Base-by-base conservation (phyloP, 2,329 filamentous ascomycete species). In the Amauroascus niger region DNA sequence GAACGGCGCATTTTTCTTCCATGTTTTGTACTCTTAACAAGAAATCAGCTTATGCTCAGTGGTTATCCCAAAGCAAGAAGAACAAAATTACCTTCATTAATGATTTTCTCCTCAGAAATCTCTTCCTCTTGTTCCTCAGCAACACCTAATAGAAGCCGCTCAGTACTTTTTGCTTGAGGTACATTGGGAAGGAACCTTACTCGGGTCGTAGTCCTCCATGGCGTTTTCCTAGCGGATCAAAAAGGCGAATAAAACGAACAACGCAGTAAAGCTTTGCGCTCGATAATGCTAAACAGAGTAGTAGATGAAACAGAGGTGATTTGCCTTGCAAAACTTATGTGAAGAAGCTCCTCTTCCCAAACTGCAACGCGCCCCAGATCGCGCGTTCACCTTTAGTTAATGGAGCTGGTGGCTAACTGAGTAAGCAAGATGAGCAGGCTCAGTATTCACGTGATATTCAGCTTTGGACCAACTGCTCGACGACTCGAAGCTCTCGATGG, bases 1-100 rank as follows among this genome's bases (percentile, higher is more conserved):
- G 67, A 97, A 97, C 2, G 93, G 90, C 60, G 87, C 88, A 73
- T 98, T 98, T 78, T 98, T 98, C 79, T 98, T 98, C 93, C 93
- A 98, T 61, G 91, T 96, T 71, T 98, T 98, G 80, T 98, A 98
- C 70, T 98, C 93, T 89, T 63, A 30, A 39, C 33, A 20, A 44
- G 11, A n/a, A 22, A 41, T 41, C 16, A 52, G 20, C 49, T 37
- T 7, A 8, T 9, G 13, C 32, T 22, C 20, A 14, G 40, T 49
- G 13, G 43, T 22, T 32, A 6, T 13, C 22, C n/a, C 33, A 20
- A 2, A 11, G 37, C 13, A 41, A 30, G 24, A 30, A 3, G 9
- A n/a, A 8, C 8, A 30, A 35, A 32, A 24, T 18, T 74, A 86
- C 86, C 87, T 76, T 98, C 93, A 63, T 97, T 97, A 72, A 97